Evolutionary conservation across 2,329 filamentous ascomycete genomes (phyloP).

Genomic region (Clarireedia hainanense): DNA sequence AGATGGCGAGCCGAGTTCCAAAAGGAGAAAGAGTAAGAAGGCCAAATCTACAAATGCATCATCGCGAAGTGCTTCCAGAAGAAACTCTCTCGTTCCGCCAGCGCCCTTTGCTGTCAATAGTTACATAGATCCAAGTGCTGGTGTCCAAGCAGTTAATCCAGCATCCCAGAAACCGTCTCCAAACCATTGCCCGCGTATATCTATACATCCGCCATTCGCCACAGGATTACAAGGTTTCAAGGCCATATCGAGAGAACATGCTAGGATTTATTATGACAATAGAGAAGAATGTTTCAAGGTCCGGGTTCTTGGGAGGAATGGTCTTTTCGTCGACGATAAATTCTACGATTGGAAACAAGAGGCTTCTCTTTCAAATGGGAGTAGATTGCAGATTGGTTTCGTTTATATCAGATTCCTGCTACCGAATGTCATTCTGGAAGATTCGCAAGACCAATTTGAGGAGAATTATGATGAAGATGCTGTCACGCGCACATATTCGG

Average conservation of each 20-base stretch:
- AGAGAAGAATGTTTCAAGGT: slow-evolving; percentile 58
- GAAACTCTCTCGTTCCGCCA: slow-evolving; percentile 22
- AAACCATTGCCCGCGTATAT: slow-evolving; percentile 55
- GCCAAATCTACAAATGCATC: slow-evolving; percentile 40
- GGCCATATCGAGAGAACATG: slow-evolving; percentile 65
- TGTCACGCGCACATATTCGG: slow-evolving; percentile 16
- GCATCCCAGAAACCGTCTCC: slow-evolving; percentile 43
- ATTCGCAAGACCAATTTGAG: slow-evolving; percentile 49
- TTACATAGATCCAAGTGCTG: neutral
- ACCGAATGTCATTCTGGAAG: slow-evolving; percentile 55
- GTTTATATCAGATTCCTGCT: slow-evolving; percentile 62
- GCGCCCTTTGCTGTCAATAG: slow-evolving; percentile 16
- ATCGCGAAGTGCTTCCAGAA: slow-evolving; percentile 27
- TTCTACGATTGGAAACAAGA: slow-evolving; percentile 33
- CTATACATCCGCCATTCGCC: slow-evolving; percentile 62
- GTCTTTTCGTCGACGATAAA: slow-evolving; percentile 59
- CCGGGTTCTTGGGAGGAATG: slow-evolving; percentile 49
- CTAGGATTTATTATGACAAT: slow-evolving; percentile 64
- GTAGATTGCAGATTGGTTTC: slow-evolving; percentile 57
- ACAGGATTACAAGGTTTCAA: slow-evolving; percentile 57
- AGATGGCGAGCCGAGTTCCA: neutral
- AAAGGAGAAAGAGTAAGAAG: slow-evolving; percentile 33
- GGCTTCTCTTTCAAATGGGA: slow-evolving; percentile 41
- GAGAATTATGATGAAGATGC: slow-evolving; percentile 33
- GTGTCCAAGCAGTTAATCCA: neutral